Conservation (phyloP, 176 grass and related monocot species). For the Oryza punctata region DNA sequence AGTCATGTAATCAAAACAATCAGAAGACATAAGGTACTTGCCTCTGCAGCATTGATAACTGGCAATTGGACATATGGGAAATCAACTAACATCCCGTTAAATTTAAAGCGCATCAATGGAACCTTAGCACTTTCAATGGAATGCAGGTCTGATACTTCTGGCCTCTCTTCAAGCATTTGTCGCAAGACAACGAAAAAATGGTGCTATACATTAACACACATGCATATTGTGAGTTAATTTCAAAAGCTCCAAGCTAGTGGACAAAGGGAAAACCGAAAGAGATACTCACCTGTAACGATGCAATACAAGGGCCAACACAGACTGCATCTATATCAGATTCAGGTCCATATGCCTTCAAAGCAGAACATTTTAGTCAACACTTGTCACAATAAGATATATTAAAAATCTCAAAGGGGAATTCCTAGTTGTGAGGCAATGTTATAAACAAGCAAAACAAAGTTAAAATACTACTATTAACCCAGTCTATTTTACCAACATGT, state of each 20-base stretch:
- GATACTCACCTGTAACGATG: conserved; percentile 60
- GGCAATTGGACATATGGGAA: conserved; percentile 64
- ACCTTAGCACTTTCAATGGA: conserved; percentile 74
- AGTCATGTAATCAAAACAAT: neutral
- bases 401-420: neutral
- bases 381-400: conserved; percentile 20
- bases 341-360: conserved; percentile 64
- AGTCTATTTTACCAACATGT: conserved; percentile 21
- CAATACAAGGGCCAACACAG: conserved; percentile 64
- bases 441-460: conserved; percentile 20
- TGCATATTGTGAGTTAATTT: conserved; percentile 28
- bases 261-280: conserved; percentile 6
- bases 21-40: conserved; percentile 17
- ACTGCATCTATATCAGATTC: conserved; percentile 77
- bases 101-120: conserved; percentile 84
- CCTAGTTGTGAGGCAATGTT: neutral
- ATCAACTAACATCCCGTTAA: conserved; percentile 70
- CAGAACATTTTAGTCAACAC: neutral
- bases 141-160: conserved; percentile 62
- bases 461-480: conserved; percentile 27
- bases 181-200: conserved; percentile 67
- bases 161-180: conserved; percentile 56
- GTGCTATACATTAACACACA: conserved; percentile 46
- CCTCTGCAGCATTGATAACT: conserved; percentile 65
- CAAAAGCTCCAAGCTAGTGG: conserved; percentile 16